Evolutionary conservation across 2,329 filamentous ascomycete genomes (phyloP).

Genomic region (Xylariaceae sp.): DNA sequence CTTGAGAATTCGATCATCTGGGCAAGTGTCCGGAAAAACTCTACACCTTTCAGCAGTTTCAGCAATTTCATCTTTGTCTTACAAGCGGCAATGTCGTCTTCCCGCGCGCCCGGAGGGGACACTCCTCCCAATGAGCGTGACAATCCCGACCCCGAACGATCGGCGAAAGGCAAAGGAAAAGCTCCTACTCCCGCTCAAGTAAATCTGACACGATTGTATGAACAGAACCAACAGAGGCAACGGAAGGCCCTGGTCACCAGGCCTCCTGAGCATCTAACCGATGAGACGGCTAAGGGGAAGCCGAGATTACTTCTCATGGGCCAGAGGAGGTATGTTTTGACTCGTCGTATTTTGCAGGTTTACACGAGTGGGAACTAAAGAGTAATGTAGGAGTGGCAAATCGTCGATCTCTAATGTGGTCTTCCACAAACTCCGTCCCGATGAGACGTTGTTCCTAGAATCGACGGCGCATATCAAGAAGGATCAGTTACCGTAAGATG

Average conservation of each 20-base stretch:
- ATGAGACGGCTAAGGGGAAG: slow-evolving; percentile 57
- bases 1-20: slow-evolving; percentile 10
- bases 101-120: slow-evolving; percentile 28
- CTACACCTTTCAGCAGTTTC: background rate
- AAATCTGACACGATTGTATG: slow-evolving; percentile 57
- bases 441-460: slow-evolving; percentile 91
- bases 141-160: slow-evolving; percentile 15
- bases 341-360: background rate
- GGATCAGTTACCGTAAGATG: slow-evolving; percentile 82
- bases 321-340: slow-evolving; percentile 69
- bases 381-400: slow-evolving; percentile 73
- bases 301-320: slow-evolving; percentile 91
- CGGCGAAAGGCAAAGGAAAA: slow-evolving; percentile 26
- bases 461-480: slow-evolving; percentile 93
- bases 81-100: slow-evolving; percentile 25
- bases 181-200: slow-evolving; percentile 54
- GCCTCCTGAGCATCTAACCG: slow-evolving; percentile 40
- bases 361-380: slow-evolving; percentile 16
- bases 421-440: slow-evolving; percentile 96
- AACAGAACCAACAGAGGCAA: slow-evolving; percentile 53
- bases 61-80: background rate
- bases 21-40: slow-evolving; percentile 20
- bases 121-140: slow-evolving; percentile 18
- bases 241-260: slow-evolving; percentile 47
- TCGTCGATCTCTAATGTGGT: slow-evolving; percentile 98